These are phyloP conservation scores for Penicillium aurantiogriseum DNA, from an alignment of 2,329 filamentous ascomycete species.

Conservation along the genomic window DNA sequence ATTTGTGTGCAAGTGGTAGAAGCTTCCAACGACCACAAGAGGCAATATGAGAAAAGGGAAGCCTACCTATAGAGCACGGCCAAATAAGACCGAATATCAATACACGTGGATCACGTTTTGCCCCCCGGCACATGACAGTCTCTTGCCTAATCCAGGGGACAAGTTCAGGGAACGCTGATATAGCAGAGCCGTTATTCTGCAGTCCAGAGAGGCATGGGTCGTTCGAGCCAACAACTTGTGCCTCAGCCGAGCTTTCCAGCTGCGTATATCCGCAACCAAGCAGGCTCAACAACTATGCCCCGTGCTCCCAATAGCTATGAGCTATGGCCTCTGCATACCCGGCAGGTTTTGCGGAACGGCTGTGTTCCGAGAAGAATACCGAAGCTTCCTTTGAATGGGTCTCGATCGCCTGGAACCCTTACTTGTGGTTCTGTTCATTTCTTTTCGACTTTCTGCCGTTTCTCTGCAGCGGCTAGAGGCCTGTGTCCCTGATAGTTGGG, in stretches of 20 bases:
- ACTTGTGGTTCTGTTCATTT: not conserved
- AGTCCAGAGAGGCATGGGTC: conserved; percentile 7
- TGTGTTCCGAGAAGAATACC: conserved; percentile 11
- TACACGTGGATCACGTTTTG: conserved; percentile 22
- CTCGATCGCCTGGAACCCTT: conserved; percentile 10
- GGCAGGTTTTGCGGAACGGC: not conserved
- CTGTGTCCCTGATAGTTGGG: conserved; percentile 15
- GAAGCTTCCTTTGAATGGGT: conserved; percentile 18
- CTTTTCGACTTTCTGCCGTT: conserved; percentile 8
- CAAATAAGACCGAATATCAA: conserved; percentile 12
- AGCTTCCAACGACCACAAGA: conserved; percentile 9
- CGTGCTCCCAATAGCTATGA: conserved; percentile 11
- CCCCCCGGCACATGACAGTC: conserved; percentile 7
- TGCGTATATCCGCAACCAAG: conserved; percentile 20
- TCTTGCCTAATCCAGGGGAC: conserved; percentile 17
- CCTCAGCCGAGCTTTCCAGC: conserved; percentile 10
- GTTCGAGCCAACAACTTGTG: conserved; percentile 17
- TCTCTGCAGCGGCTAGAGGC: conserved; percentile 14
- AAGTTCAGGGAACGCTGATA: conserved; percentile 10
- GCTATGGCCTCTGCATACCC: conserved; percentile 8
- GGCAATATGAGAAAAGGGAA: conserved; percentile 6
- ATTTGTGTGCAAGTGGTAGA: conserved; percentile 7
- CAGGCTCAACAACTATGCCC: conserved; percentile 12
- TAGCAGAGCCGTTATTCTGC: conserved; percentile 14
- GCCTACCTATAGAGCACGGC: not conserved